Conservation (phyloP, 441 rosid genomes). For the Euphorbia celastroides region DNA sequence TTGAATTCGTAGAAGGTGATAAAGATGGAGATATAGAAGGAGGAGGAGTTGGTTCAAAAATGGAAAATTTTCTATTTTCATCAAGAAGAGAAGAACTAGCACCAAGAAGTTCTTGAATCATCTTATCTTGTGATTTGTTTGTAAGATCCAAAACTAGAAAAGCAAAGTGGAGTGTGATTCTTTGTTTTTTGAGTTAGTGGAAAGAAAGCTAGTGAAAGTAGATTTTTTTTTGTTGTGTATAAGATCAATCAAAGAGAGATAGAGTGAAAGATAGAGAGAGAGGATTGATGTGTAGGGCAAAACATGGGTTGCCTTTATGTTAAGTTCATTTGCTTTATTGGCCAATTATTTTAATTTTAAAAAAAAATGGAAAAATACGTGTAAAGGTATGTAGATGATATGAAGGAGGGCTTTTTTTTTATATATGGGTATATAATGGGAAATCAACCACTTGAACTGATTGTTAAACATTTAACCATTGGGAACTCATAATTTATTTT, state of each 20-base stretch:
- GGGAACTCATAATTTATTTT: background rate
- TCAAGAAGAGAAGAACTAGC: slow-evolving; percentile 35
- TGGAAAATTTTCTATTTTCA: slow-evolving; percentile 45
- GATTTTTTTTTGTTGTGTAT: slow-evolving; percentile 26
- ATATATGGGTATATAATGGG: background rate
- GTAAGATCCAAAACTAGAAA: slow-evolving; percentile 57
- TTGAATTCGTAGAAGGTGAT: slow-evolving; percentile 34
- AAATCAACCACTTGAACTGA: background rate
- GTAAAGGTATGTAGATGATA: background rate
- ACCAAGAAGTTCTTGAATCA: slow-evolving; percentile 73
- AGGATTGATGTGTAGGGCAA: background rate
- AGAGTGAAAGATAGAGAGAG: background rate
- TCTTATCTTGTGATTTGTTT: slow-evolving; percentile 21
- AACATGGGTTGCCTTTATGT: background rate
- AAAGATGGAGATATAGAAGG: slow-evolving; percentile 30
- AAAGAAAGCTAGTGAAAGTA: slow-evolving; percentile 34
- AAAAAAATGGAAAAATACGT: background rate
- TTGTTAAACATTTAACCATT: background rate
- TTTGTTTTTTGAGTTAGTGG: slow-evolving; percentile 18
- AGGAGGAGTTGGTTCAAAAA: slow-evolving; percentile 38
- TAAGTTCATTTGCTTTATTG: background rate
- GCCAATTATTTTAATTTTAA: background rate
- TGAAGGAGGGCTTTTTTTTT: too few species aligned
- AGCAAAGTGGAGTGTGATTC: slow-evolving; percentile 31
- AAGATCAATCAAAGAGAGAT: background rate